Percentiles rank a stretch among this genome's conserved stretches.
Evolutionary conservation across 768 basidiomycete genomes (phyloP).

Genomic region (Lyophyllum decastes): DNA sequence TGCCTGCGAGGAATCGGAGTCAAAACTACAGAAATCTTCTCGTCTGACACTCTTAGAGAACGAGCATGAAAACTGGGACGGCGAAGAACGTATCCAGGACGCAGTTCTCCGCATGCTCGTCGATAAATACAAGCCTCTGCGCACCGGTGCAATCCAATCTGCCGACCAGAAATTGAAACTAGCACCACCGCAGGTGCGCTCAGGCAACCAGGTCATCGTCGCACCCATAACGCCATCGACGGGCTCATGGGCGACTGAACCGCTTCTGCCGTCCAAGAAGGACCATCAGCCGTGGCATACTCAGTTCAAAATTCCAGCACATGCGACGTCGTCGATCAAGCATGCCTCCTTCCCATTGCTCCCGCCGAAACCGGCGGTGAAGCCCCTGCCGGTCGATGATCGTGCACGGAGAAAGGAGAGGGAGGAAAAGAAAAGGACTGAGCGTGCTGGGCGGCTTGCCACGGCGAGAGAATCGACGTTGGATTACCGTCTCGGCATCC

Average conservation of each 20-base stretch:
- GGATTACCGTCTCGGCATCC: conserved; percentile 73
- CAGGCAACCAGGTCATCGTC: conserved; percentile 17
- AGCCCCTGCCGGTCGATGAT: conserved; percentile 29
- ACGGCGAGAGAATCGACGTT: conserved; percentile 71
- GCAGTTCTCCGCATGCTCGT: conserved; percentile 82
- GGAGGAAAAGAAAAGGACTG: conserved; percentile 52
- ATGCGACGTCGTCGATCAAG: conserved; percentile 53
- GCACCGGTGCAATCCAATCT: conserved; percentile 55
- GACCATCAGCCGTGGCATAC: conserved; percentile 73
- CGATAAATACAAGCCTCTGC: conserved; percentile 83
- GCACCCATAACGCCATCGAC: conserved; percentile 20
- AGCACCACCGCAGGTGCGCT: conserved; percentile 41
- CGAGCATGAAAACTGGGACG: conserved; percentile 72
- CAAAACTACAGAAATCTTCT: conserved; percentile 15
- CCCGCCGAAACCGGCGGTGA: conserved; percentile 16
- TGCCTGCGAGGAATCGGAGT: conserved; percentile 48
- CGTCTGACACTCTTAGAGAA: conserved; percentile 34
- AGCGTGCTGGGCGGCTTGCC: conserved; percentile 56
- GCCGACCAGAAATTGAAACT: conserved; percentile 70
- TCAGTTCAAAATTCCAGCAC: conserved; percentile 61
- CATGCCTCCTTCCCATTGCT: conserved; percentile 45
- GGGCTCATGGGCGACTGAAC: conserved; percentile 50
- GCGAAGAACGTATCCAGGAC: conserved; percentile 71
- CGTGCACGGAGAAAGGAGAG: conserved; percentile 43
- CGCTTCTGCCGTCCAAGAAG: conserved; percentile 54